Conservation (phyloP, 192 early-diverging fungal species). For the Coemansia pectinata region DNA sequence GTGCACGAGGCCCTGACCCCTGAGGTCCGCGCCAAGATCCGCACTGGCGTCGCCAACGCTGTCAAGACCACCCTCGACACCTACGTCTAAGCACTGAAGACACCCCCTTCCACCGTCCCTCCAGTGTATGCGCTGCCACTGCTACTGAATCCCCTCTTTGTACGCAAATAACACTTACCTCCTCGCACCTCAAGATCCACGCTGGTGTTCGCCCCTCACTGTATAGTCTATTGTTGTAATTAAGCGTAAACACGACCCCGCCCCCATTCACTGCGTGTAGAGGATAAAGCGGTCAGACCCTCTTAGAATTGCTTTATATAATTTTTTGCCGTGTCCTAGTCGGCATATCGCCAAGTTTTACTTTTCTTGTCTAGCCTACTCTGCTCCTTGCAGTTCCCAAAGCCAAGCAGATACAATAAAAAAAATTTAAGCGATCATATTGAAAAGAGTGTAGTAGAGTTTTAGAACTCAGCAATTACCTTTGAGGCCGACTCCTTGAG, state of each 20-base stretch:
- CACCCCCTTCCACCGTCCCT: conserved; percentile 1
- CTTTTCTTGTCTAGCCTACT: neutral
- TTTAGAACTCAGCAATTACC: conserved; percentile 7
- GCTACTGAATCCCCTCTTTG: neutral
- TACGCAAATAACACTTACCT: neutral
- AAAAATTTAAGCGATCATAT: neutral
- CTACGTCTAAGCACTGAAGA: conserved; percentile 45
- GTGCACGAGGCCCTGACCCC: conserved; percentile 56
- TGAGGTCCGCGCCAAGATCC: conserved; percentile 56
- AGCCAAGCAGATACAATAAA: neutral
- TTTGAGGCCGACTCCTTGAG: conserved; percentile 10
- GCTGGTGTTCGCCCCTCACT: conserved; percentile 2
- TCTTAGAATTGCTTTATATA: neutral
- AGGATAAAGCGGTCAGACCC: conserved; percentile 2
- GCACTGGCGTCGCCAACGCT: conserved; percentile 53
- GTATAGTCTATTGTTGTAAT: conserved; percentile 3
- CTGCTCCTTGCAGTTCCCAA: neutral
- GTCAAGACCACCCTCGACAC: conserved; percentile 59
- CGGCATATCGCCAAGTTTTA: neutral
- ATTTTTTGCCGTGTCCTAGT: neutral
- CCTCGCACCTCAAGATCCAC: neutral
- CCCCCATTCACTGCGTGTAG: conserved; percentile 7
- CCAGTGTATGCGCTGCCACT: neutral
- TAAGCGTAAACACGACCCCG: conserved; percentile 5
- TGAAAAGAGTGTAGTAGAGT: neutral